Evolutionary conservation across 805 yeast species (phyloP), one percentile per base, ranked within the genome.

Genomic region (Ogataea methylovora): DNA sequence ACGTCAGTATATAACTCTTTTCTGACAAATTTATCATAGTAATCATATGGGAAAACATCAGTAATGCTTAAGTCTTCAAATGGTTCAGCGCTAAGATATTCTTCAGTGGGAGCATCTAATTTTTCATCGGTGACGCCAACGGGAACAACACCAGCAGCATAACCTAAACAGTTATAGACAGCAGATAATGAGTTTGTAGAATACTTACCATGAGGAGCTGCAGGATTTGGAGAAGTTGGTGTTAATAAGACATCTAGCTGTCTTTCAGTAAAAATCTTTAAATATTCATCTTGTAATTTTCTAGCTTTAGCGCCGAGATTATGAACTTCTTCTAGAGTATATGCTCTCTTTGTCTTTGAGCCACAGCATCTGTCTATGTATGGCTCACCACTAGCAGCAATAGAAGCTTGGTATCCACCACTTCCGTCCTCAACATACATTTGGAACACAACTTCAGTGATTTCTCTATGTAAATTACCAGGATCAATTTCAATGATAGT

Each of bases 341-440:
- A n/a, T n/a, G 19, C 11, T 19, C 27, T 13, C 13, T 31, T 26
- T 28, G 21, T 21, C 17, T n/a, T 16, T 10, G 35, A 26, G 12
- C 35, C 37, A 24, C 37, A 34, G 19, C 37, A 34, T 17, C 38
- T 23, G 11, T 27, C 28, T 17, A 31, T 20, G n/a, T 8, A 11
- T 6, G 38, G 38, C 28, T 35, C 38, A 9, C 38, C 38, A 16
- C 38, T 35, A 6, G 30, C 35, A 9, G 27, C 23, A 18, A 35
- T 31, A 10, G 35, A 27, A 9, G n/a, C 20, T 10, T 8, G 26
- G 16, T 31, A 31, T 14, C 21, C 27, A 19, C 16, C 7, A 21
- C 33, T 18, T 12, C 39, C 42, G 12, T 32, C 21, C 14, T 34
- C 14, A 11, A 28, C 24, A 22, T 27, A 37, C 17, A 8, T 7